Base-by-base conservation (phyloP, 78 protist genomes). In the Chrysochromulina tobinii region DNA sequence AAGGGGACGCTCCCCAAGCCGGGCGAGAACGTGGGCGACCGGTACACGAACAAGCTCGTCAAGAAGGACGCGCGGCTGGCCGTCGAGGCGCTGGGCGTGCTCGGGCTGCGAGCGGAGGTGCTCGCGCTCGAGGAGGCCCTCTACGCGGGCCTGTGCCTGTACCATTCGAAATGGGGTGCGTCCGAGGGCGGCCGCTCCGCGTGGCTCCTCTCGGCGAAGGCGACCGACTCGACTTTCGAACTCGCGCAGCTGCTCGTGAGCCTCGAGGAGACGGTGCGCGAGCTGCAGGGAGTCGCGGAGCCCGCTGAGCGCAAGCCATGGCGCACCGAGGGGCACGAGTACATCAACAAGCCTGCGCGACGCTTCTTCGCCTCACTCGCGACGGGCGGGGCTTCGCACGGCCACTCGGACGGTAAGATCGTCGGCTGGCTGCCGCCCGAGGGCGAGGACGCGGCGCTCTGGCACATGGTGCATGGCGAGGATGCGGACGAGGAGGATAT, bases 391-490 rank as follows among this genome's bases (percentile, higher is more conserved):
- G 64, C 23, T 0, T 14, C 64, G 64, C 8, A 2, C 2, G 27
- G 23, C 59, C n/a, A 59, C 14, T 79, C 87, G 11, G 87, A 79
- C 61, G 87, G 64, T 7, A 6, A 1, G 12, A 54, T 79, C 64
- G 14, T 1, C 50, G 87, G 87, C 14, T 79, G 61, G 64, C 61
- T 54, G 38, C 87, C 87, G 4, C 53, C 87, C 15, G 87, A 54
- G 2, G 64, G 21, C 48, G 64, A 54, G 6, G 87, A 79, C 12
- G 53, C 58, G 14, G 38, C 87, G 14, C 87, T 79, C 18, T 79
- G 87, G 87, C 87, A 79, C 61, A 54, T 79, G 87, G n/a, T 54
- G 20, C 87, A 79, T 51, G 87, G 61, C 20, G 61, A 79, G 48
- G 64, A 54, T 64, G 64, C 3, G 23, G 87, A 79, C 59, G 61